Evolutionary conservation across 257 asterid genomes (phyloP).

Genomic region (Linderniella brevidens): DNA sequence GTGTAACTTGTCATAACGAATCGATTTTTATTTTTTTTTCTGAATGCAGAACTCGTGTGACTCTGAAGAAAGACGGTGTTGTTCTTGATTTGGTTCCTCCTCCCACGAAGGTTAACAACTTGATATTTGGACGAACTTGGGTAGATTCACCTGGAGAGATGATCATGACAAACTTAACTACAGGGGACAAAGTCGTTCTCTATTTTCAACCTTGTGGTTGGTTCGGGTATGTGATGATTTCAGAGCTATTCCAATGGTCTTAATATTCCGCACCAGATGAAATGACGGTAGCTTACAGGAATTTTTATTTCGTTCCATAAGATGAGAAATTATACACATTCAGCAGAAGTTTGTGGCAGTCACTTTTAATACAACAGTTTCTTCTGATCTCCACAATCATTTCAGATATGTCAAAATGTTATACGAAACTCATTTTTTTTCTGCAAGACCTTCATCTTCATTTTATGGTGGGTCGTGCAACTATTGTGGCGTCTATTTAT

Average conservation of each 20-base stretch:
- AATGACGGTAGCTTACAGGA: no score
- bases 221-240: slow-evolving; percentile 65
- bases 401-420: no score
- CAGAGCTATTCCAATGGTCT: not conserved
- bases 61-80: slow-evolving; percentile 66
- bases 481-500: not conserved
- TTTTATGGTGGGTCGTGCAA: no score
- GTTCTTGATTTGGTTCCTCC: slow-evolving; percentile 93
- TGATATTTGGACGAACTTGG: slow-evolving; percentile 98
- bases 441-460: no score
- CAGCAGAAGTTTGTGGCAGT: no score
- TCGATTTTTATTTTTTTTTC: not conserved
- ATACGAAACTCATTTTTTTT: no score
- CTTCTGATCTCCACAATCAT: no score
- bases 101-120: slow-evolving; percentile 83
- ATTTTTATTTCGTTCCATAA: no score
- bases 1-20: no score
- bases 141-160: slow-evolving; percentile 94
- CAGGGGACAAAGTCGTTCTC: slow-evolving; percentile 91
- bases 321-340: no score
- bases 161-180: slow-evolving; percentile 79
- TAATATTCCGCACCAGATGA: no score
- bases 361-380: no score
- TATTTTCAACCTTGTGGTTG: slow-evolving; percentile 99
- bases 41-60: slow-evolving; percentile 66